Evolutionary conservation across 805 yeast species (phyloP).

Genomic region (Saccharomycopsis guyanensis): DNA sequence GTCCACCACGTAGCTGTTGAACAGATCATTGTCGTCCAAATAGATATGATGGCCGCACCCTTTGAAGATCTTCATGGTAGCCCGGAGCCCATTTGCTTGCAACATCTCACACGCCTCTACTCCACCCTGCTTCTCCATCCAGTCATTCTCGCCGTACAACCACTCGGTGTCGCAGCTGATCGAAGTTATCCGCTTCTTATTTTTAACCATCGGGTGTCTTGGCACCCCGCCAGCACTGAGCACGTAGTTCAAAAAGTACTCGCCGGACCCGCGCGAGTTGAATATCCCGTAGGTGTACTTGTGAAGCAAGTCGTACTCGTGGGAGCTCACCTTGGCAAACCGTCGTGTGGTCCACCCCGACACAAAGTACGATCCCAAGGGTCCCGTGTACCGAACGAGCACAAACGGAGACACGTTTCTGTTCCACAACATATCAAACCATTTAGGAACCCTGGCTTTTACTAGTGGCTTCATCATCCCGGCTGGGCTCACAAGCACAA

Average conservation of each 20-base stretch:
- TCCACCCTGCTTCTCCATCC: conserved; percentile 51
- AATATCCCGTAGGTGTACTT: conserved; percentile 77
- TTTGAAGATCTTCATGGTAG: conserved; percentile 36
- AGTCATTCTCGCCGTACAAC: conserved; percentile 77
- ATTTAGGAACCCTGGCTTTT: conserved; percentile 51
- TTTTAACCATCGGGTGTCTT: conserved; percentile 54
- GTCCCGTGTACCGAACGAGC: conserved; percentile 68
- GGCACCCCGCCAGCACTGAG: conserved; percentile 91
- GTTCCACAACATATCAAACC: conserved; percentile 82
- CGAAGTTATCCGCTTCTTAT: conserved; percentile 38
- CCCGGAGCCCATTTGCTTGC: conserved; percentile 22
- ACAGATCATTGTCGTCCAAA: conserved; percentile 51
- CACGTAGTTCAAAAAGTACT: conserved; percentile 76
- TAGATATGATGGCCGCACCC: conserved; percentile 76
- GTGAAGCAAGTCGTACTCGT: conserved; percentile 53
- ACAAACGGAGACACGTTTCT: conserved; percentile 79
- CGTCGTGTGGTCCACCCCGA: conserved; percentile 87
- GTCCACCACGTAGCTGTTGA: conserved; percentile 35
- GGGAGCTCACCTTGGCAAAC: conserved; percentile 48
- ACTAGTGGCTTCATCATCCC: conserved; percentile 53
- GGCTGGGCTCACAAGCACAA: conserved; percentile 85
- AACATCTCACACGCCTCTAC: conserved; percentile 27
- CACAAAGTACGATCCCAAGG: conserved; percentile 75
- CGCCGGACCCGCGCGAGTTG: conserved; percentile 86
- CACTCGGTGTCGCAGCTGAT: conserved; percentile 54